Conservation (phyloP, 148 eudicot species). For the Limonium bicolor region DNA sequence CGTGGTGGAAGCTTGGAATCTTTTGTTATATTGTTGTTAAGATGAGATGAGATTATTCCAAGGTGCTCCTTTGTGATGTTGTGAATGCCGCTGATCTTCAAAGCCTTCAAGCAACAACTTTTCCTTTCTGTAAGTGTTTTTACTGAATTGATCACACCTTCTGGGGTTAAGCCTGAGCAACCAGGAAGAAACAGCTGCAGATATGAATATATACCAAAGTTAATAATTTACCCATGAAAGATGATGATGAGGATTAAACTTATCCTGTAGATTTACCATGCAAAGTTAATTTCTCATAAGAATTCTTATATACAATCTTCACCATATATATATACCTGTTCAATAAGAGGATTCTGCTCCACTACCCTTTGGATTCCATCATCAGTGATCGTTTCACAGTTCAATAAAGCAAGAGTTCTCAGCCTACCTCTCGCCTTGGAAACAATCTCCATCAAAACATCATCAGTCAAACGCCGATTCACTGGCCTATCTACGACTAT, state of each 20-base stretch:
- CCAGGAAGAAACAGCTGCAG: constrained; percentile 52
- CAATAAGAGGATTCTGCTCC: constrained; percentile 31
- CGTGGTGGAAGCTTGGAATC: too few relatives aligned
- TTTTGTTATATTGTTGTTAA: constrained; percentile 5
- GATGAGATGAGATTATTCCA: constrained; percentile 19
- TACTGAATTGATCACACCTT: constrained; percentile 34
- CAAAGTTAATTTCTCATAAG: neutral
- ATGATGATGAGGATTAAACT: neutral
- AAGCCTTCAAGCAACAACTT: constrained; percentile 7
- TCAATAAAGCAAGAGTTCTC: constrained; percentile 31
- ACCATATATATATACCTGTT: constrained; percentile 26
- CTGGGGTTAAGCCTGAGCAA: constrained; percentile 58
- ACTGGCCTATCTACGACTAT: constrained; percentile 34
- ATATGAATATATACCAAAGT: neutral
- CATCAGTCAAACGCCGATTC: constrained; percentile 24
- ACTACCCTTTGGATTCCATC: constrained; percentile 33
- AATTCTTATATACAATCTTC: neutral
- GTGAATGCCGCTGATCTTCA: constrained; percentile 50
- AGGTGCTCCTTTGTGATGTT: constrained; percentile 35
- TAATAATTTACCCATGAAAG: too few relatives aligned
- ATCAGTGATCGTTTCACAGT: constrained; percentile 46
- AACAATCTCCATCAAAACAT: constrained; percentile 22
- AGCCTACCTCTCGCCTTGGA: constrained; percentile 47
- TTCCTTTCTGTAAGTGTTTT: constrained; percentile 14
- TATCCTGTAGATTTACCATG: neutral